phyloP scores from a whole-genome alignment of 495 filamentous ascomycete species.

The Podospora anserina region DNA sequence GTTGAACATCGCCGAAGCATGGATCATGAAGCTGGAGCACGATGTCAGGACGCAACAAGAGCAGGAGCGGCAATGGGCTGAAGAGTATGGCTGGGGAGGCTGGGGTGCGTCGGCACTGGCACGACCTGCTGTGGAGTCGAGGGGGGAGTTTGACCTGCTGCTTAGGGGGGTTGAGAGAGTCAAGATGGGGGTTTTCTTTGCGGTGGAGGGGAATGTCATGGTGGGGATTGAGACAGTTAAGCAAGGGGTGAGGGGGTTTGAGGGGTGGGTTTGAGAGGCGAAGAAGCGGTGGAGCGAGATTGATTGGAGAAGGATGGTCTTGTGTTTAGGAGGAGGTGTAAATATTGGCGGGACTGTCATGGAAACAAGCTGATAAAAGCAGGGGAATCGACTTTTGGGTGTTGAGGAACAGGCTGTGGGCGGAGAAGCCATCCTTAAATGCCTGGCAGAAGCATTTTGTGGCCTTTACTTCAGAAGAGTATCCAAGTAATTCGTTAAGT shows the following conservation, averaged over 20 bases:
- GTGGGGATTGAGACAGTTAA: neutral
- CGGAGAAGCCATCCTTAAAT: too few species aligned
- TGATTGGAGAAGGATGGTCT: too few species aligned
- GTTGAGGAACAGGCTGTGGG: too few species aligned
- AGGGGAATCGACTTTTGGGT: too few species aligned
- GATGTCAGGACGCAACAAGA: neutral
- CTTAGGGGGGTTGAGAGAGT: neutral
- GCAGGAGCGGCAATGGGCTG: neutral
- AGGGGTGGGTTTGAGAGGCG: neutral
- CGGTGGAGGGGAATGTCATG: neutral
- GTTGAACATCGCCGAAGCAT: neutral
- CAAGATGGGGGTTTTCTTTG: neutral
- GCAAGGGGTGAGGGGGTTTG: neutral
- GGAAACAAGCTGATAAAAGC: too few species aligned
- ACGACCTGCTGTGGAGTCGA: neutral
- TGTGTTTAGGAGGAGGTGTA: too few species aligned
- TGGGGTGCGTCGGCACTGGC: neutral
- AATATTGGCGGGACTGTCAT: too few species aligned
- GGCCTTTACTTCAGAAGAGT: too few species aligned
- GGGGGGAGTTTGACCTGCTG: neutral
- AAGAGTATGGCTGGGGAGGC: neutral
- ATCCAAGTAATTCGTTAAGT: too few species aligned
- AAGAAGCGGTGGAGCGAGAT: too few species aligned
- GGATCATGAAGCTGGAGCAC: neutral
- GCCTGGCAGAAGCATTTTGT: too few species aligned